Evolutionary conservation across 306 rosid genomes (phyloP).

Genomic region (Cercis canadensis): DNA sequence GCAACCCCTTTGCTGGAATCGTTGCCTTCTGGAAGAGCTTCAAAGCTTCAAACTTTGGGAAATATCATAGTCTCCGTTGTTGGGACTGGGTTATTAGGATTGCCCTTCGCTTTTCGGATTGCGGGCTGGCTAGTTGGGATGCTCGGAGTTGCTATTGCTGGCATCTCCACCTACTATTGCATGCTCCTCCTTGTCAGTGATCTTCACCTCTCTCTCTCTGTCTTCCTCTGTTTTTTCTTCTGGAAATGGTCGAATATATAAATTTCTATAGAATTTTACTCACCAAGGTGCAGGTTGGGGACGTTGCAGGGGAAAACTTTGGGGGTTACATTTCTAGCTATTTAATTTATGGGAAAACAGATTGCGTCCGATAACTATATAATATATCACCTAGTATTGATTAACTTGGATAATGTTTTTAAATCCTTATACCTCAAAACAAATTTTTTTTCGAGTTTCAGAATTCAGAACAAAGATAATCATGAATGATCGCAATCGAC

Average conservation of each 20-base stretch:
- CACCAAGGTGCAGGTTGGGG: not conserved
- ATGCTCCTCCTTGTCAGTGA: constrained; percentile 86
- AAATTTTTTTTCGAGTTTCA: not conserved
- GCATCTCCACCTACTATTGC: constrained; percentile 72
- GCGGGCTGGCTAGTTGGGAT: constrained; percentile 74
- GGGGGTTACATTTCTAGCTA: too few relatives aligned
- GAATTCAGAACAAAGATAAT: constrained; percentile 9
- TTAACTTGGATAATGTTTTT: not conserved
- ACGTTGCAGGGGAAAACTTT: too few relatives aligned
- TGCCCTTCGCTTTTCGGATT: constrained; percentile 58
- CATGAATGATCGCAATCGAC: not conserved
- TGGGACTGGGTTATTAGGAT: constrained; percentile 62
- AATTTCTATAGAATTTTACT: not conserved
- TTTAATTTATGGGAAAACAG: too few relatives aligned
- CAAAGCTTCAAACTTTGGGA: constrained; percentile 49
- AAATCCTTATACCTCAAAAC: not conserved
- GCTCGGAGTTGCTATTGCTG: constrained; percentile 69
- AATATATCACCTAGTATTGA: not conserved
- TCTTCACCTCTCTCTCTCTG: not conserved
- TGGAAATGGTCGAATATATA: not conserved
- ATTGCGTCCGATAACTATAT: too few relatives aligned
- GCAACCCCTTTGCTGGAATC: constrained; percentile 47
- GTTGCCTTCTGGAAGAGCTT: constrained; percentile 32
- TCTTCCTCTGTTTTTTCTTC: not conserved
- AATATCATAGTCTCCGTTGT: constrained; percentile 64